phyloP scores from a whole-genome alignment of 2,329 filamentous ascomycete genomes.

The Paracoccidioides brasiliensis region DNA sequence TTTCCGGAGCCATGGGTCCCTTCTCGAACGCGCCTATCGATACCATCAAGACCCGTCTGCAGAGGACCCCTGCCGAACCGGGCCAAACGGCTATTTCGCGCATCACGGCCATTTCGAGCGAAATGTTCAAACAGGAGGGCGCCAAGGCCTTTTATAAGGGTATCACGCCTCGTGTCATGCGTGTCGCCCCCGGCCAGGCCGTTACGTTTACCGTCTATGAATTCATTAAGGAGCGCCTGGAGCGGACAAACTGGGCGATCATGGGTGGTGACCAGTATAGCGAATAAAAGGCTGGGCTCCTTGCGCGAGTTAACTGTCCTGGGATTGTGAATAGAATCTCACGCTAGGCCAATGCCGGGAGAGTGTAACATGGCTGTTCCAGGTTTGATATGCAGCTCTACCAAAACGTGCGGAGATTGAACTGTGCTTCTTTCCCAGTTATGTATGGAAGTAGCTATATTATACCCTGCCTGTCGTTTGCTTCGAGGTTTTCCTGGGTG shows the following conservation, averaged over 20 bases:
- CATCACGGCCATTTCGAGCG: slow-evolving; percentile 62
- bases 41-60: slow-evolving; percentile 94
- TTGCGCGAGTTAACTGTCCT: neutral
- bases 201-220: slow-evolving; percentile 67
- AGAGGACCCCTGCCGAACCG: slow-evolving; percentile 71
- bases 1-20: slow-evolving; percentile 88
- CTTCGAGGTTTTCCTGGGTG: neutral
- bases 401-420: neutral
- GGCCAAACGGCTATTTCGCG: slow-evolving; percentile 69
- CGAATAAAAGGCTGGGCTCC: slow-evolving; percentile 34
- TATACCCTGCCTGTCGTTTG: neutral
- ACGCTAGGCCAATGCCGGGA: neutral
- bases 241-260: slow-evolving; percentile 48
- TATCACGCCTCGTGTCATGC: slow-evolving; percentile 94
- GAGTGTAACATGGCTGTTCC: no score
- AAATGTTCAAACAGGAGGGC: slow-evolving; percentile 92
- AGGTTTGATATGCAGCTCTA: no score
- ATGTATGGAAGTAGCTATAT: neutral
- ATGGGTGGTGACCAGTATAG: slow-evolving; percentile 53
- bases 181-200: slow-evolving; percentile 88
- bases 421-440: neutral
- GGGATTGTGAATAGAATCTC: neutral
- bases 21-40: slow-evolving; percentile 96
- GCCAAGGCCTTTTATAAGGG: slow-evolving; percentile 96
- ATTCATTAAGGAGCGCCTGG: slow-evolving; percentile 58